phyloP scores from a whole-genome alignment of 257 asterid species.

The Petunia axillaris region DNA sequence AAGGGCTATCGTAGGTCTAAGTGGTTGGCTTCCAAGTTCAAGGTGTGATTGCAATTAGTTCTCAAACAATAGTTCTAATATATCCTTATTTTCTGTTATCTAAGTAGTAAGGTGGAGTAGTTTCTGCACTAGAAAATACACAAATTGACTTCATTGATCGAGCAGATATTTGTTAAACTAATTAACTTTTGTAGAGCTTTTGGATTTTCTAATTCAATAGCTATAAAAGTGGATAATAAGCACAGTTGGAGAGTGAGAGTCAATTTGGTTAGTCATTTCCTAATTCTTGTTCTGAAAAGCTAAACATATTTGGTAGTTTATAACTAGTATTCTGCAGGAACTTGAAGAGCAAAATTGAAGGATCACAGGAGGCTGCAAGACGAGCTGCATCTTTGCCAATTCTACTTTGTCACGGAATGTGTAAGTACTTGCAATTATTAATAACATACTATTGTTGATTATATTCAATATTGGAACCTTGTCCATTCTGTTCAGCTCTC shows the following conservation, averaged over 20 bases:
- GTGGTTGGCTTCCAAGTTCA: constrained; percentile 97
- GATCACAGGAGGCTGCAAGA: constrained; percentile 77
- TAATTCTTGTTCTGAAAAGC: too few species aligned
- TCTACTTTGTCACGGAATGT: constrained; percentile 81
- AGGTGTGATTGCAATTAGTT: constrained; percentile 48
- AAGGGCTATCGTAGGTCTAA: constrained; percentile 79
- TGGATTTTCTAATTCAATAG: too few species aligned
- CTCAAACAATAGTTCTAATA: background rate
- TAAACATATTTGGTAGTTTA: background rate
- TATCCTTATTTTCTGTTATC: too few species aligned
- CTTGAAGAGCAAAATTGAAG: constrained; percentile 72
- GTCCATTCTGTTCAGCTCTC: background rate
- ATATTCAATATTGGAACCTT: too few species aligned
- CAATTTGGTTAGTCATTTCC: too few species aligned
- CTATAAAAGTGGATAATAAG: too few species aligned
- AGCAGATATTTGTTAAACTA: too few species aligned
- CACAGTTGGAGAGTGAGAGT: too few species aligned
- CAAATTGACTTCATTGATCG: too few species aligned
- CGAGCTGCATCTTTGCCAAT: constrained; percentile 95
- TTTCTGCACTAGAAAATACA: background rate
- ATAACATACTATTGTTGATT: too few species aligned
- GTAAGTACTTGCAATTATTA: constrained; percentile 45
- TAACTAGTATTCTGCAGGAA: constrained; percentile 55
- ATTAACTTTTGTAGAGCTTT: too few species aligned
- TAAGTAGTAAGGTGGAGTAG: too few species aligned